A percentile compares a stretch with the other conserved stretches of the same genome.
These are phyloP conservation scores for Ophiostoma novo-ulmi DNA, from an alignment of 2,329 filamentous ascomycete genomes.

Conservation along the genomic window DNA sequence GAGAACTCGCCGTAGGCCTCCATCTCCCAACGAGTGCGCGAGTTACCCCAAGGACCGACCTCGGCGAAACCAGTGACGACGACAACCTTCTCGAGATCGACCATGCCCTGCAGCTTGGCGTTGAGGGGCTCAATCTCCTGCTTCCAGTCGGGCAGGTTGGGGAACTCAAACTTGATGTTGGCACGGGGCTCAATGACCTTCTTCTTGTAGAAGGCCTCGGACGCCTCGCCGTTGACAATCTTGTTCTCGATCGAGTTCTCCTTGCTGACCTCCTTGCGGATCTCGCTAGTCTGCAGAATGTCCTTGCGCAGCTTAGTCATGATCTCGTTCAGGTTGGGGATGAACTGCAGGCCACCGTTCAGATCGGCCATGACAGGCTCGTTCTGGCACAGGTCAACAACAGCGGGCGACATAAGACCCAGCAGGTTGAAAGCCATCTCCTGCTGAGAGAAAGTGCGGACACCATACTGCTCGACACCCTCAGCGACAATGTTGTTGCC, in stretches of 20 bases:
- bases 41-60: conserved; percentile 97
- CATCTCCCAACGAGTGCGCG: conserved; percentile 98
- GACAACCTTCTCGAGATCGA: conserved; percentile 95
- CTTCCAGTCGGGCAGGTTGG: conserved; percentile 84
- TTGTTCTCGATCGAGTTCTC: conserved; percentile 96
- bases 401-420: conserved; percentile 87
- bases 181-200: conserved; percentile 88
- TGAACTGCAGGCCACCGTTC: conserved; percentile 95
- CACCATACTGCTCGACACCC: conserved; percentile 91
- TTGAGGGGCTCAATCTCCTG: conserved; percentile 84
- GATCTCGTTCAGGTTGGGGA: conserved; percentile 87
- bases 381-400: conserved; percentile 91
- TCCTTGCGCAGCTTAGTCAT: conserved; percentile 93
- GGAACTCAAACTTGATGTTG: conserved; percentile 98
- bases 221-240: conserved; percentile 89
- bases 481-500: conserved; percentile 77
- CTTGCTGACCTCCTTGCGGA: conserved; percentile 88
- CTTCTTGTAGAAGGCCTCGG: conserved; percentile 90
- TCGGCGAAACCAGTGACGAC: conserved; percentile 96
- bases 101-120: conserved; percentile 88
- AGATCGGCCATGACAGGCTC: conserved; percentile 96
- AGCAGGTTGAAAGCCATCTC: conserved; percentile 99
- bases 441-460: conserved; percentile 97
- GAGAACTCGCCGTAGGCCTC: conserved; percentile 95
- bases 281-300: conserved; percentile 89